phyloP scores from a whole-genome alignment of 805 yeast species.

The Wickerhamomyces alni region DNA sequence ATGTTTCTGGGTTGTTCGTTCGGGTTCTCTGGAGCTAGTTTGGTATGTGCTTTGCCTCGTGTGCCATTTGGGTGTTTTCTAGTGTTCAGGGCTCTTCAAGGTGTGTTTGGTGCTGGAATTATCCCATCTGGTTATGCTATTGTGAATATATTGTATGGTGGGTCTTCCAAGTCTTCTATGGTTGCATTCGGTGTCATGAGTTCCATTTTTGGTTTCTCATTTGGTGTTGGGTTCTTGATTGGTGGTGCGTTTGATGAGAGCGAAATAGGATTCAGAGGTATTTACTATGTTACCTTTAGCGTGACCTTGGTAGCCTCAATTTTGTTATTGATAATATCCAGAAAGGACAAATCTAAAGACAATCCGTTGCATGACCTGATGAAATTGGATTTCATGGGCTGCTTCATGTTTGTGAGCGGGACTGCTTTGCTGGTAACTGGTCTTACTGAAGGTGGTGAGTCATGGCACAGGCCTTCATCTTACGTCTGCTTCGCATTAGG shows the following conservation, averaged over 20 bases:
- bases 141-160: neutral
- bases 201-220: neutral
- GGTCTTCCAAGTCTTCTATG: neutral
- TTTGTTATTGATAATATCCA: neutral
- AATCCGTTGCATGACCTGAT: neutral
- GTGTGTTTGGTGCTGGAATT: neutral
- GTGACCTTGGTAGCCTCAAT: neutral
- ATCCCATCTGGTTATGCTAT: neutral
- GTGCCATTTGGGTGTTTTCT: neutral
- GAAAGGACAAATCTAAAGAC: neutral
- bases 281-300: constrained; percentile 8
- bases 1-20: neutral
- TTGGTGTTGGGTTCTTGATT: constrained; percentile 7
- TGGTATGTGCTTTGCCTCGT: neutral
- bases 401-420: neutral
- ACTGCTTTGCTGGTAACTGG: constrained; percentile 2
- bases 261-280: constrained; percentile 4
- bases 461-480: constrained; percentile 1
- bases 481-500: neutral
- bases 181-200: neutral
- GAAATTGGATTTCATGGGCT: constrained; percentile 2
- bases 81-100: neutral
- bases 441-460: constrained; percentile 6
- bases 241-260: constrained; percentile 9
- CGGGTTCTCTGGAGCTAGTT: neutral